Evolutionary conservation across 1,284 basidiomycete genomes (phyloP), one percentile per base, ranked within the genome.

Genomic region (Sanghuangporus baumii): DNA sequence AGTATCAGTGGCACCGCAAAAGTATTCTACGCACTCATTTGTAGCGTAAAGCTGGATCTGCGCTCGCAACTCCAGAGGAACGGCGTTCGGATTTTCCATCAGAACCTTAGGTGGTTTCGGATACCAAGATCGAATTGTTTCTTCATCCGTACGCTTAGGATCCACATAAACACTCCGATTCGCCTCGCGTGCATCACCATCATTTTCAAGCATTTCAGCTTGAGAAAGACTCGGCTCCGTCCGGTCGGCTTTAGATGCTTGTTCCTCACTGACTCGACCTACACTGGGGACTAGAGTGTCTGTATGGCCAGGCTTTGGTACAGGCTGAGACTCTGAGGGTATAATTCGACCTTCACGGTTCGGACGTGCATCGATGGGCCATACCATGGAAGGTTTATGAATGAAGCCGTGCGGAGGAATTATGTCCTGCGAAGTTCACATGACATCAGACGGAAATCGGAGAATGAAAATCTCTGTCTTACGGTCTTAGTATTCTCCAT

Each of bases 31-130:
- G 38, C 70, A 84, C 84, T 85, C 83, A 57, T 89, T 94, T 3
- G 88, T 87, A 0, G 91, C 90, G 73, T 94, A 94, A 8, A 91
- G 76, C 72, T 95, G 93, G 36, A 94, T 92, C 69, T 95, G 92
- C 0, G 82, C 79, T 20, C 73, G 76, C 37, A 86, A 64, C 66
- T 86, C 82, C 46, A 85, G 69, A 2, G 83, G 82, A 1, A 71
- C 69, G 3, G 73, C 72, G 16, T 76, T 68, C 0, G 79, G 75
- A 70, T 84, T 73, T 18, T 81, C 73, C 83, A 85, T 86, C 36
- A 83, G 72, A 1, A 86, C 79, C 68, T 83, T 84, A 2, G 83
- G 82, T 3, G 83, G 83, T 65, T 80, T 81, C 0, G 84, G 82
- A 66, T 84, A 80, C 79, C 78, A 81, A 40, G 72, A 70, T 79